phyloP scores from a whole-genome alignment of 169 alveolate species.

The Cryptosporidium canis region DNA sequence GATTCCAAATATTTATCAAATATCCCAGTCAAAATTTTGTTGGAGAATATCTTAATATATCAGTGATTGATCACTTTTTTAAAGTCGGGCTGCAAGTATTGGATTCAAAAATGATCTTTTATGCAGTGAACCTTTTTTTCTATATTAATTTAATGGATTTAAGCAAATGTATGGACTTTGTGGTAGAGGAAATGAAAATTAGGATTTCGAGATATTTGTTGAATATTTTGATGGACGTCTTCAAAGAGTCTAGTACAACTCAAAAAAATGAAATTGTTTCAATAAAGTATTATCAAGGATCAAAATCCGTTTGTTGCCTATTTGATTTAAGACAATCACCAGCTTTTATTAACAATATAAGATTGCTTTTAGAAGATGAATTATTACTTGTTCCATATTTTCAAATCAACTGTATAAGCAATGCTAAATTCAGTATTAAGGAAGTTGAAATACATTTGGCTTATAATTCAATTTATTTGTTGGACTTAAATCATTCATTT shows the following conservation, averaged over 20 bases:
- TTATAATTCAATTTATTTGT: background rate
- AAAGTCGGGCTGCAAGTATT: slow-evolving; percentile 30
- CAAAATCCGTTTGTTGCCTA: background rate
- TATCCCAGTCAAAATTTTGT: slow-evolving; percentile 59
- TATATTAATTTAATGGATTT: background rate
- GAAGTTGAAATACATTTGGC: background rate
- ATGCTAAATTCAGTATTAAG: background rate
- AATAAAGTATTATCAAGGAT: background rate
- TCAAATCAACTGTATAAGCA: background rate
- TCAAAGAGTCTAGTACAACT: background rate
- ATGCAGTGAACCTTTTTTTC: background rate
- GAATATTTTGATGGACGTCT: background rate
- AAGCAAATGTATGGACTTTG: background rate
- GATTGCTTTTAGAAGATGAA: background rate
- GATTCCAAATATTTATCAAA: slow-evolving; percentile 58
- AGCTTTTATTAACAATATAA: background rate
- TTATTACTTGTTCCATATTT: background rate
- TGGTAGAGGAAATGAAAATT: background rate
- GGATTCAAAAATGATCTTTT: slow-evolving; percentile 57
- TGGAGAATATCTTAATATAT: slow-evolving; percentile 69
- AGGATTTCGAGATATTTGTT: background rate
- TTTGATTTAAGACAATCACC: slow-evolving; percentile 3
- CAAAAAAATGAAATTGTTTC: background rate
- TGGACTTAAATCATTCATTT: slow-evolving; percentile 15
- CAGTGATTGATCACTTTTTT: slow-evolving; percentile 61